phyloP scores from a whole-genome alignment of 1,284 basidiomycete species.

The Apiotrichum mycotoxinovorans region DNA sequence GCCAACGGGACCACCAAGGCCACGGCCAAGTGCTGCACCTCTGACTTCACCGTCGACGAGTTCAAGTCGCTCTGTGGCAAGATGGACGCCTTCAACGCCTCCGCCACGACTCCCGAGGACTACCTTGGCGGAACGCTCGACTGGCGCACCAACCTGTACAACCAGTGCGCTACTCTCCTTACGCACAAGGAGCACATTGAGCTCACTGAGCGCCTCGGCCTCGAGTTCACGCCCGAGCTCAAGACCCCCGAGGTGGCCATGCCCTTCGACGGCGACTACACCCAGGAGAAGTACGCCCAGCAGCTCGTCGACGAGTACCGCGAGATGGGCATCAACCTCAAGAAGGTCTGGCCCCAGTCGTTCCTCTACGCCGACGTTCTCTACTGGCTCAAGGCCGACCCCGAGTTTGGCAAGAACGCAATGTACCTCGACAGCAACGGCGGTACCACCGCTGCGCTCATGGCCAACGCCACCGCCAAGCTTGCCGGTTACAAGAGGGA shows the following conservation, averaged over 20 bases:
- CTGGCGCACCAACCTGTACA: constrained; percentile 19
- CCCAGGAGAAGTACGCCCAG: constrained; percentile 19
- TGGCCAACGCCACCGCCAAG: constrained; percentile 6
- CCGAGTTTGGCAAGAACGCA: constrained; percentile 19
- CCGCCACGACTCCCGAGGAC: constrained; percentile 16
- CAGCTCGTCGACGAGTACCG: constrained; percentile 19
- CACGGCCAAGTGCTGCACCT: constrained; percentile 22
- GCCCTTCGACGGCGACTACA: constrained; percentile 23
- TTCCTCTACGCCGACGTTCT: constrained; percentile 21
- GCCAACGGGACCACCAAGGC: constrained; percentile 10
- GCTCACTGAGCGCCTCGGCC: constrained; percentile 16
- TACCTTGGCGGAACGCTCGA: constrained; percentile 10
- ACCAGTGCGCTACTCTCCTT: constrained; percentile 20
- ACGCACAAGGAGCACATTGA: constrained; percentile 20
- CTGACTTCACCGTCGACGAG: constrained; percentile 23
- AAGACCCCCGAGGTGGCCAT: constrained; percentile 19
- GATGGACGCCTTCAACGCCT: constrained; percentile 16
- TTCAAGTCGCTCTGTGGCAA: constrained; percentile 21
- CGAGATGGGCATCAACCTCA: constrained; percentile 5
- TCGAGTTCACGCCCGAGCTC: constrained; percentile 22
- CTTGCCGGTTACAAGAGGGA: constrained; percentile 8
- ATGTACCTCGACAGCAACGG: constrained; percentile 18
- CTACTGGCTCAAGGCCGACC: constrained; percentile 17
- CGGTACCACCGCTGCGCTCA: neutral
- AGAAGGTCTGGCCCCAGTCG: constrained; percentile 20